A percentile compares a stretch with the other conserved stretches of the same genome.
These are phyloP conservation scores for Eimeria mitis DNA, from an alignment of 169 alveolate genomes.

Conservation along the genomic window DNA sequence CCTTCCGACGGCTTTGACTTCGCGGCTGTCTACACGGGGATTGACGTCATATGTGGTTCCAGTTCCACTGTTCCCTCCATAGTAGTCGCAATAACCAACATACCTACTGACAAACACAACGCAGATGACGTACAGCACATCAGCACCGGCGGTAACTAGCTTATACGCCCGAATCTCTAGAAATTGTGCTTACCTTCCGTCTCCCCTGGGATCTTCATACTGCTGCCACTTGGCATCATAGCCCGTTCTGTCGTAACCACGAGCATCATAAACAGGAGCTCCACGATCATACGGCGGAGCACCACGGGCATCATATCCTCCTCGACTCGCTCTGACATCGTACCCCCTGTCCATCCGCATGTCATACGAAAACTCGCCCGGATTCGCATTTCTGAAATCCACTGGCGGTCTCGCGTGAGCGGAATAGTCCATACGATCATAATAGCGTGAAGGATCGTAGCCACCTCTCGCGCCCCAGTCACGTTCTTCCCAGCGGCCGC, in stretches of 20 bases:
- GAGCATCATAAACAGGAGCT: constrained; percentile 59
- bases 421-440: constrained; percentile 56
- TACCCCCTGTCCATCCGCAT: constrained; percentile 75
- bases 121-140: too few relatives aligned
- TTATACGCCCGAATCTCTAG: too few relatives aligned
- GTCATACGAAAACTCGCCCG: constrained; percentile 58
- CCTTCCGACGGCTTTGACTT: constrained; percentile 54
- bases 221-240: constrained; percentile 71
- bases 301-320: constrained; percentile 63
- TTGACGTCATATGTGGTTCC: constrained; percentile 63
- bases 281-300: constrained; percentile 66
- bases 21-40: constrained; percentile 69
- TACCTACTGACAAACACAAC: neutral
- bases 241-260: constrained; percentile 54
- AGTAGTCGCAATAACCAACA: constrained; percentile 64
- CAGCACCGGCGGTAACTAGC: neutral
- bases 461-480: constrained; percentile 66
- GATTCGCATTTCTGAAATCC: constrained; percentile 59
- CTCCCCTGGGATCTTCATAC: constrained; percentile 71
- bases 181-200: constrained; percentile 18
- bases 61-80: constrained; percentile 57
- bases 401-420: constrained; percentile 52
- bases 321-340: constrained; percentile 50
- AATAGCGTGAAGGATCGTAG: constrained; percentile 52
- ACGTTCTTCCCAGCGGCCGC: constrained; percentile 72